Base-by-base conservation (phyloP, 2,329 filamentous ascomycete genomes). In the Penicillium sp. region DNA sequence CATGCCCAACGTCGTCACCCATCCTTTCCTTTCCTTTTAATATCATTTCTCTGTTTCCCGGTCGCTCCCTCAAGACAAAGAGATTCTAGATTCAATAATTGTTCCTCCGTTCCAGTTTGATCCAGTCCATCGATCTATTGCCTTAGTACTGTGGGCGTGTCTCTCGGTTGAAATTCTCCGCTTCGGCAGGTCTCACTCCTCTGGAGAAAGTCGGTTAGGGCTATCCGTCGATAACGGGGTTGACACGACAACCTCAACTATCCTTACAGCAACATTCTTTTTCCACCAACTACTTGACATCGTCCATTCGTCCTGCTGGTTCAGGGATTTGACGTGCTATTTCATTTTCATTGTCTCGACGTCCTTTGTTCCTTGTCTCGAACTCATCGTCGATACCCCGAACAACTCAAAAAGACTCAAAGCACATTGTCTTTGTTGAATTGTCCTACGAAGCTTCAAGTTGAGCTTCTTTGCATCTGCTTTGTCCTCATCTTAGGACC, bases 191-290 rank as follows among this genome's bases (percentile, higher is more conserved):
- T 61, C 50, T 61, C 59, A 60, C 37, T 49, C 27, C 27, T 43
- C 18, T 28, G 29, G 41, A 44, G 32, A 48, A 31, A 31, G 44
- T 37, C 57, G 56, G 57, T 61, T 60, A 61, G 59, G 59, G 59
- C 58, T 61, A 61, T 60, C 59, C 44, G 42, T 50, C 49, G 61
- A 62, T 62, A 62, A 63, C 33, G 49, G 15, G 58, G 56, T 68
- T 67, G 64, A 68, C 66, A 64, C 63, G 65, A 67, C 65, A 67
- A 68, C 66, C 62, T 60, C 56, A 55, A 57, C 60, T 60, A 67
- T 66, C 61, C 61, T 65, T 61, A 54, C 57, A 48, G 57, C 58
- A 55, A 55, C 63, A 65, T 67, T 67, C 62, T 56, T 63, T 53
- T 54, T 50, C 50, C 42, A 32, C 27, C 47, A 28, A 55, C 53